phyloP scores from a whole-genome alignment of 192 early-diverging fungal genomes.

The Coemansia sp. region DNA sequence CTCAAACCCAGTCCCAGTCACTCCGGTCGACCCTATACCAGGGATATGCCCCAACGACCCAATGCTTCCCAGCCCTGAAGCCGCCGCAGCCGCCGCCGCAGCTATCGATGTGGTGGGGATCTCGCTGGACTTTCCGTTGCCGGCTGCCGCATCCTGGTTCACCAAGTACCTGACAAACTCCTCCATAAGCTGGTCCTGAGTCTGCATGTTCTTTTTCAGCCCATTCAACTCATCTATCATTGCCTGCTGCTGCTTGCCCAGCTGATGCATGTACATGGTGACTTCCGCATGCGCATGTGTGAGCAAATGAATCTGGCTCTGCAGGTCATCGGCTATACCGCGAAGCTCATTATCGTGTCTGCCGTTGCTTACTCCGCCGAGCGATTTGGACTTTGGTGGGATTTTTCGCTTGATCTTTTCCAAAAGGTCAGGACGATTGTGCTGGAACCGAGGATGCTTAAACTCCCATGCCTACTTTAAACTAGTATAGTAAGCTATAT shows the following conservation, averaged over 20 bases:
- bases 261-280: slow-evolving; percentile 55
- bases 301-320: slow-evolving; percentile 51
- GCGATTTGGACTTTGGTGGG: slow-evolving; percentile 51
- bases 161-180: slow-evolving; percentile 54
- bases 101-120: slow-evolving; percentile 28
- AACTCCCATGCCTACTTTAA: slow-evolving; percentile 80
- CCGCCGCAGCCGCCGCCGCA: slow-evolving; percentile 30
- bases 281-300: slow-evolving; percentile 54
- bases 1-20: slow-evolving; percentile 10
- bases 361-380: slow-evolving; percentile 40
- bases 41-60: slow-evolving; percentile 26
- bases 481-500: background rate
- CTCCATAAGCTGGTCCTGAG: slow-evolving; percentile 54
- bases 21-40: slow-evolving; percentile 8
- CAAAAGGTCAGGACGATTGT: slow-evolving; percentile 64
- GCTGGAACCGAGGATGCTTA: slow-evolving; percentile 79
- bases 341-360: slow-evolving; percentile 45
- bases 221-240: slow-evolving; percentile 54
- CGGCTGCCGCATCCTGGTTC: slow-evolving; percentile 45
- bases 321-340: slow-evolving; percentile 44
- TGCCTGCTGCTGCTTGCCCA: slow-evolving; percentile 51
- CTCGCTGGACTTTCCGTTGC: slow-evolving; percentile 19
- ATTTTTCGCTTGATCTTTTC: slow-evolving; percentile 71
- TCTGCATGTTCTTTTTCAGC: slow-evolving; percentile 55
- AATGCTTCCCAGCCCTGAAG: slow-evolving; percentile 30